Evolutionary conservation across 2,329 filamentous ascomycete genomes (phyloP), one percentile per base, ranked within the genome.

Genomic region (Tolypocladium tundrense): DNA sequence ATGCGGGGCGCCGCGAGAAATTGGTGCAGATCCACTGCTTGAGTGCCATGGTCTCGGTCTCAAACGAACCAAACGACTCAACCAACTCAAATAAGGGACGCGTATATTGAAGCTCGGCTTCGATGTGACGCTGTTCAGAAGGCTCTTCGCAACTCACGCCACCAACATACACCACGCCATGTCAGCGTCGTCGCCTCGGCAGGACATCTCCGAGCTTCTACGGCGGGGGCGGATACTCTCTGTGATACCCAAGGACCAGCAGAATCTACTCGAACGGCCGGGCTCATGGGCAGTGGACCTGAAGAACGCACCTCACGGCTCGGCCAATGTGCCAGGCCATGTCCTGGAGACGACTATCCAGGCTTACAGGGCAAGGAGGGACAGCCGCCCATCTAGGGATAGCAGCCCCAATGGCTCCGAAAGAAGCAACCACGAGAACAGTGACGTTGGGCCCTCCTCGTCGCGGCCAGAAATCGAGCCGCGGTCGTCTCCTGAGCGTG

Each of bases 191-290:
- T 63, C 65, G 54, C 62, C 67, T 55, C 51, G 53, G 42, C 64
- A 63, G 56, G 63, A 64, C 52, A 43, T 70, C 33, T 42, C 57
- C 41, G 60, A 64, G 40, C 60, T 69, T 41, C 60, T 72, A 48
- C 51, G 62, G 51, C 68, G 65, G 45, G 45, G 45, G 13, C 67
- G 66, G 8, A 68, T 60, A 14, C 60, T 70, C 24, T 59, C 69
- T 21, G 68, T 57, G 31, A 68, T 79, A 8, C 72, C 75, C 0
- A 68, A 65, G 19, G 70, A 76, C 45, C 78, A 80, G 60, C 66
- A 66, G 33, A 56, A 57, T 4, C 63, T 79, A 2, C 65, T 79
- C 1, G 68, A 72, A 2, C 58, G 62, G 0, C 54, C 66, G 4
- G 66, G 70, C 55, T 68, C 75, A 1, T 79, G 76, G 76, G 68